Percentiles rank a stretch among this genome's conserved stretches.
phyloP scores from a whole-genome alignment of 495 filamentous ascomycete genomes.

The Neurospora cerealis region DNA sequence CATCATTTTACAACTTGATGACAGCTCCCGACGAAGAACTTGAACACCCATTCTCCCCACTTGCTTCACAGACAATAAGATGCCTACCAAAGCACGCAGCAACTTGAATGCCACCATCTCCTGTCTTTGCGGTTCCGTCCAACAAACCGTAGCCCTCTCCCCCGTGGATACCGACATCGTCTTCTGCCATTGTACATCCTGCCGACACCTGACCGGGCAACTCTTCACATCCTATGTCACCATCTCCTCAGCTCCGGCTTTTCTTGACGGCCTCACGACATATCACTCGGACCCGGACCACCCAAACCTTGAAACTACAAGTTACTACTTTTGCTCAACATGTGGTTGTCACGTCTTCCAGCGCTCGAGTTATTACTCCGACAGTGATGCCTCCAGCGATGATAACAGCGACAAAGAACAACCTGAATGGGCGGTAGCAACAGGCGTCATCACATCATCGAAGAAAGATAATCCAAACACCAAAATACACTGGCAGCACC shows the following conservation, averaged over 20 bases:
- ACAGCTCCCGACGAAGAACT: background rate
- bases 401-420: background rate
- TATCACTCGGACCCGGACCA: slow-evolving; percentile 25
- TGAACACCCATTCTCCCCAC: background rate
- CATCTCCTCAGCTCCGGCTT: slow-evolving; percentile 13
- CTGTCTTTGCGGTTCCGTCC: slow-evolving; percentile 48
- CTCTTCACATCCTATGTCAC: slow-evolving; percentile 45
- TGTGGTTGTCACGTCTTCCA: slow-evolving; percentile 58
- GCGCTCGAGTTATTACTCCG: background rate
- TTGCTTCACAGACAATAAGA: background rate
- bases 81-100: background rate
- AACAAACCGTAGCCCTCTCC: slow-evolving; percentile 15
- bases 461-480: background rate
- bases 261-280: slow-evolving; percentile 28
- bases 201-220: slow-evolving; percentile 49
- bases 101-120: slow-evolving; percentile 27
- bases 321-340: slow-evolving; percentile 54
- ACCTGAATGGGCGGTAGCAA: background rate
- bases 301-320: slow-evolving; percentile 14
- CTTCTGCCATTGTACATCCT: slow-evolving; percentile 58
- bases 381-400: background rate
- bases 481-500: slow-evolving; percentile 34
- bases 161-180: slow-evolving; percentile 21
- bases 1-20: background rate
- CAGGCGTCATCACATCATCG: background rate